phyloP scores from a whole-genome alignment of 441 rosid genomes.

The Gossypium gossypioides region DNA sequence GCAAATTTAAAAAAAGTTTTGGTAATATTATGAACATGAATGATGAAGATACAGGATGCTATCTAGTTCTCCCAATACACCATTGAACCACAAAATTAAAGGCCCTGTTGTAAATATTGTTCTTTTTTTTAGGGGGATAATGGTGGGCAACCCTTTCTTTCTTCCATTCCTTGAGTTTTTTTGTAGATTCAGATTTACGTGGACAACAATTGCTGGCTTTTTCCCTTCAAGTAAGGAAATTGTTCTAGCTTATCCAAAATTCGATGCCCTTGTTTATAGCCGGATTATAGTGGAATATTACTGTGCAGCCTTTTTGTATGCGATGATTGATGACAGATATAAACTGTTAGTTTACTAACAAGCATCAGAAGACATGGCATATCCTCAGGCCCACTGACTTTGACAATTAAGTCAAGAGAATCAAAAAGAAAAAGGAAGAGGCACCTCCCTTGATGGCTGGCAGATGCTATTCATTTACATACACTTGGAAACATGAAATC shows the following conservation, averaged over 20 bases:
- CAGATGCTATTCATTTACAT: neutral
- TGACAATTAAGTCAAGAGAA: neutral
- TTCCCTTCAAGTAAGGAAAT: neutral
- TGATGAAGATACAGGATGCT: too few species aligned
- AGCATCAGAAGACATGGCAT: neutral
- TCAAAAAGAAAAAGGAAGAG: neutral
- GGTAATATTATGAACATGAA: too few species aligned
- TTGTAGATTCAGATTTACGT: neutral
- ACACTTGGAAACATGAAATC: neutral
- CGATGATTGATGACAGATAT: neutral
- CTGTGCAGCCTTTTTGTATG: neutral
- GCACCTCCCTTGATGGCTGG: neutral
- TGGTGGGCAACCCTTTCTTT: neutral
- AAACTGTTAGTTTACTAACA: neutral
- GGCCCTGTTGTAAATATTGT: neutral
- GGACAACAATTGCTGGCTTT: neutral
- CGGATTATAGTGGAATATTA: neutral
- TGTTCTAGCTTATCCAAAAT: slow-evolving; percentile 11
- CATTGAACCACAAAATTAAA: neutral
- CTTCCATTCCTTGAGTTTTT: neutral
- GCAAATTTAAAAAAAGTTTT: too few species aligned
- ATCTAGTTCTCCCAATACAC: neutral
- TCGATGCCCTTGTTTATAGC: neutral
- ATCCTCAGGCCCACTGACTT: slow-evolving; percentile 1
- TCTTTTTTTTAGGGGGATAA: neutral